Percentiles rank a stretch among this genome's conserved stretches.
phyloP scores from a whole-genome alignment of 768 basidiomycete genomes.

The Naganishia kalamii region DNA sequence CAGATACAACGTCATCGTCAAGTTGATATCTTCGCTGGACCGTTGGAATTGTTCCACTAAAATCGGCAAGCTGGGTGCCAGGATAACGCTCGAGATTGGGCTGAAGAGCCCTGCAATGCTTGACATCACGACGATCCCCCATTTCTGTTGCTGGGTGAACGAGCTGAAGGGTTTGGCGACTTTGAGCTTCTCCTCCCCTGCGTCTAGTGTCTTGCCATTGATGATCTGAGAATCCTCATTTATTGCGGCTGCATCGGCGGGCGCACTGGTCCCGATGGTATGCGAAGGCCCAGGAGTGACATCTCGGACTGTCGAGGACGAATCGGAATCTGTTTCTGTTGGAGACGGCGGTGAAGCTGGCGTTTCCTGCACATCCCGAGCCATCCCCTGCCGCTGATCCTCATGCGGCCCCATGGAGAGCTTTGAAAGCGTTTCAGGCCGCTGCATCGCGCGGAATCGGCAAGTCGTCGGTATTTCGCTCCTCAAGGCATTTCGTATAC shows the following conservation, averaged over 20 bases:
- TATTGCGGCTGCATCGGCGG: neutral
- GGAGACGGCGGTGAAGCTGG: neutral
- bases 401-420: neutral
- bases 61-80: slow-evolving; percentile 70
- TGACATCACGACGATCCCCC: slow-evolving; percentile 29
- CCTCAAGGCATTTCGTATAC: too few species aligned
- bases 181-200: neutral
- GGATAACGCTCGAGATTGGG: slow-evolving; percentile 68
- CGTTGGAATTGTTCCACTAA: slow-evolving; percentile 60
- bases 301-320: neutral
- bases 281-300: neutral
- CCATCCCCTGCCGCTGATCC: neutral
- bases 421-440: too few species aligned
- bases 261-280: neutral
- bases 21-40: slow-evolving; percentile 65
- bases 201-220: neutral
- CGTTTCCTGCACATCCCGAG: neutral
- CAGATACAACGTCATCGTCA: slow-evolving; percentile 74
- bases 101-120: slow-evolving; percentile 38
- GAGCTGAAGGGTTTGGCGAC: slow-evolving; percentile 17
- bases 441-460: too few species aligned
- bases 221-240: neutral
- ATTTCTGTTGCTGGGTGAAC: slow-evolving; percentile 20
- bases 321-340: neutral
- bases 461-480: too few species aligned